A percentile compares a stretch with the other conserved stretches of the same genome.
phyloP scores from a whole-genome alignment of 2,329 filamentous ascomycete genomes.

The Endoconidiophora polonica region DNA sequence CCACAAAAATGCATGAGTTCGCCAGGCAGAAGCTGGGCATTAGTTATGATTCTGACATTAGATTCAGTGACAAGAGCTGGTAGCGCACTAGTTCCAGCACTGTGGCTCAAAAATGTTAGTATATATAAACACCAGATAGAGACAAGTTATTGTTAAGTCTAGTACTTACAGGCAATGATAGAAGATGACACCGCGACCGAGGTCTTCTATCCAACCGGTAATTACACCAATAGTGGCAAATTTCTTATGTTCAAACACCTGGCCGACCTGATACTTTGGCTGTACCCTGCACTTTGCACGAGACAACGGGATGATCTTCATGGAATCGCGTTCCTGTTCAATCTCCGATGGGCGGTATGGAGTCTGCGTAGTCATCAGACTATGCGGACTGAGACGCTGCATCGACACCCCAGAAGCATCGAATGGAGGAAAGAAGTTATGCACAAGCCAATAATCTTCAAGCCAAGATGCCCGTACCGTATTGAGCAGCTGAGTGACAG shows the following conservation, averaged over 20 bases:
- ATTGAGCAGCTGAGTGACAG: not conserved
- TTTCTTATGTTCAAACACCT: constrained; percentile 67
- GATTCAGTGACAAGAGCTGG: constrained; percentile 37
- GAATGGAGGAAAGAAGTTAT: constrained; percentile 6
- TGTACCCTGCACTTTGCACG: not conserved
- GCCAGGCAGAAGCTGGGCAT: constrained; percentile 31
- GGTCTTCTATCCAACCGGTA: constrained; percentile 60
- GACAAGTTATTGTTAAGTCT: not conserved
- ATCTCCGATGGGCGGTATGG: constrained; percentile 19
- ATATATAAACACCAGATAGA: not conserved
- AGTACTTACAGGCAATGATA: constrained; percentile 71
- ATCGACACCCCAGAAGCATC: not conserved
- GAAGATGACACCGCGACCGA: constrained; percentile 26
- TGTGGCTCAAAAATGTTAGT: not conserved
- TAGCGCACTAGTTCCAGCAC: constrained; percentile 7
- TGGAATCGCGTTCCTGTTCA: constrained; percentile 21
- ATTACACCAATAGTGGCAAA: constrained; percentile 71
- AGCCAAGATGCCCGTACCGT: not conserved
- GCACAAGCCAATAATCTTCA: constrained; percentile 13
- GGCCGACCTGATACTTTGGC: constrained; percentile 38
- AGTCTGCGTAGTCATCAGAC: constrained; percentile 14
- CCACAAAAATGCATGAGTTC: constrained; percentile 56
- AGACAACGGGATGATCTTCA: constrained; percentile 22
- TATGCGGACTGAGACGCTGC: constrained; percentile 4
- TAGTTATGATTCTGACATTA: constrained; percentile 51